Percentiles rank a stretch among this genome's conserved stretches.
Conservation (phyloP, 805 yeast species). For the Ogataea glucozyma region DNA sequence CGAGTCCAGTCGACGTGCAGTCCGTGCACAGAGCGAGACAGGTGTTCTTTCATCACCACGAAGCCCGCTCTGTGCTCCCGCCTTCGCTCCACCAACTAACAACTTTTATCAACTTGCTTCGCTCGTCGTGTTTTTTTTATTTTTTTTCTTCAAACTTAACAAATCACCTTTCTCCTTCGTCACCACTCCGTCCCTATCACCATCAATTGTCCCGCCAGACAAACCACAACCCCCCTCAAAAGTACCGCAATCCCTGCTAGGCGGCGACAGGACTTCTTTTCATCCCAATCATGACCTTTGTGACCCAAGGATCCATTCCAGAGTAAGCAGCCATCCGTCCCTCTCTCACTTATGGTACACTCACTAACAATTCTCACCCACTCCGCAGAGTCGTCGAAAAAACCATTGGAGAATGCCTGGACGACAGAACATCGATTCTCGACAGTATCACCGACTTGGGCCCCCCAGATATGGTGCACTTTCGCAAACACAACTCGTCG, state of each 20-base stretch:
- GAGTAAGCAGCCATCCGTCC: constrained; percentile 41
- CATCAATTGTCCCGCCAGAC: no score
- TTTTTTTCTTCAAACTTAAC: not conserved
- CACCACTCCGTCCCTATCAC: no score
- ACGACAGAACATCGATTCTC: constrained; percentile 63
- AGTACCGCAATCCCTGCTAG: no score
- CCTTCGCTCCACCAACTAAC: not conserved
- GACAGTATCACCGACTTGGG: constrained; percentile 66
- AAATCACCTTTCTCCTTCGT: no score
- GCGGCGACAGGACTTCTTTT: no score
- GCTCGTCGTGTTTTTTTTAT: constrained; percentile 1
- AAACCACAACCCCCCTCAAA: no score
- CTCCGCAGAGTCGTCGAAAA: constrained; percentile 50
- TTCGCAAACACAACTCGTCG: constrained; percentile 40
- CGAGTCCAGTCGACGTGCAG: no score
- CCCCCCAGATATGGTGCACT: constrained; percentile 64
- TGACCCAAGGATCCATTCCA: constrained; percentile 64
- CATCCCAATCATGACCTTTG: constrained; percentile 36
- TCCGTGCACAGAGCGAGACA: no score
- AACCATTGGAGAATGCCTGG: constrained; percentile 51
- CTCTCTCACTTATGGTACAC: no score
- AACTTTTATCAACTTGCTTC: not conserved
- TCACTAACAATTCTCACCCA: constrained; percentile 12
- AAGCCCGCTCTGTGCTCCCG: not conserved
- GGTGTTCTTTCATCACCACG: not conserved